These are phyloP conservation scores for Acorus gramineus DNA, from an alignment of 106 monocot species.

Conservation along the genomic window DNA sequence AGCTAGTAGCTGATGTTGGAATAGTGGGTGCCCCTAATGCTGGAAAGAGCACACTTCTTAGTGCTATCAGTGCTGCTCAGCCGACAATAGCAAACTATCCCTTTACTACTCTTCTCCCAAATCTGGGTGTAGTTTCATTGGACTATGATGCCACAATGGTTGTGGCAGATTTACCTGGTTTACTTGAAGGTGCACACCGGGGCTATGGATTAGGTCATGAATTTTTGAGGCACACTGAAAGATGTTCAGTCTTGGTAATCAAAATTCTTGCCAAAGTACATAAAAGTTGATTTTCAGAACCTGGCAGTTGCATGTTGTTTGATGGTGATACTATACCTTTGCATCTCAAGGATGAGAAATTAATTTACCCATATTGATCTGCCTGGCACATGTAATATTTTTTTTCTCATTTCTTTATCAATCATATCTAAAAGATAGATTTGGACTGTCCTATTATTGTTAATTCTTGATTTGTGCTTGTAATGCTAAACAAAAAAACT, in stretches of 20 bases:
- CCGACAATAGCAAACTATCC: constrained; percentile 97
- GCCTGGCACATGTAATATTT: too few relatives aligned
- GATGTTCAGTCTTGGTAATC: constrained; percentile 89
- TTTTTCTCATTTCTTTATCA: too few relatives aligned
- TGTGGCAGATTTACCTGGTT: constrained; percentile 95
- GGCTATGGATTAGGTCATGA: constrained; percentile 97
- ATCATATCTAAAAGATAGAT: too few relatives aligned
- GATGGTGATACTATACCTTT: too few relatives aligned
- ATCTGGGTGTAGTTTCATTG: constrained; percentile 87
- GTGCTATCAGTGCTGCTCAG: constrained; percentile 84
- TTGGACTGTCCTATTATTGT: too few relatives aligned
- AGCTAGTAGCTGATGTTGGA: constrained; percentile 97
- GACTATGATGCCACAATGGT: constrained; percentile 91
- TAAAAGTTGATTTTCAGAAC: too few relatives aligned
- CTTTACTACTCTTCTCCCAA: constrained; percentile 93
- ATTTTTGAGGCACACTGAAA: constrained; percentile 89
- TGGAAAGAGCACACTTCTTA: constrained; percentile 91
- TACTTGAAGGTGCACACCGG: constrained; percentile 96
- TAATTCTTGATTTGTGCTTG: too few relatives aligned
- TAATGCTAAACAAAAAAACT: too few relatives aligned
- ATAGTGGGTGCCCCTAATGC: constrained; percentile 98
- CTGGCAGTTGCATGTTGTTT: too few relatives aligned
- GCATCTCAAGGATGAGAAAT: too few relatives aligned
- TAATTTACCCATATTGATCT: too few relatives aligned
- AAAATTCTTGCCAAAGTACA: neutral